phyloP scores from a whole-genome alignment of 768 basidiomycete species.

The Lenzites betulinus region DNA sequence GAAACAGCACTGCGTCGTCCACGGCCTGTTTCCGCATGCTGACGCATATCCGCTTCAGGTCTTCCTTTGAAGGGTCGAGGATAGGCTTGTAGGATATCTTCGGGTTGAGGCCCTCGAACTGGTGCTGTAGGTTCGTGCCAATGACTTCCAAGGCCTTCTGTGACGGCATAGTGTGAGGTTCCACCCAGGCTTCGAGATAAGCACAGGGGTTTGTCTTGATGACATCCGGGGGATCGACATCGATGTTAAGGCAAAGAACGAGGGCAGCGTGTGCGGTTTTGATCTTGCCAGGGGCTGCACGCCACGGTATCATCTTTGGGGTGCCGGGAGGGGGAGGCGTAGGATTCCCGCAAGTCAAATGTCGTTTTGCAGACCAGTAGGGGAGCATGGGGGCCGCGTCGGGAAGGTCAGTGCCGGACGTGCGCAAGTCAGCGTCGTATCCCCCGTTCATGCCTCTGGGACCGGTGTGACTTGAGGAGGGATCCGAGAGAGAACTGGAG shows the following conservation, averaged over 20 bases:
- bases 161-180: conserved; percentile 89
- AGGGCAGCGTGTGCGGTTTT: conserved; percentile 90
- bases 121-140: conserved; percentile 89
- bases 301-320: conserved; percentile 74
- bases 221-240: conserved; percentile 95
- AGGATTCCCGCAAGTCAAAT: conserved; percentile 88
- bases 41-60: conserved; percentile 84
- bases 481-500: conserved; percentile 34
- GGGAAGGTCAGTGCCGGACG: conserved; percentile 33
- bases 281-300: conserved; percentile 79
- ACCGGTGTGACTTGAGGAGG: conserved; percentile 30
- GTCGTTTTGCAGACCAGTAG: conserved; percentile 87
- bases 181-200: conserved; percentile 95
- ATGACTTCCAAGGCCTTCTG: conserved; percentile 94
- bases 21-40: conserved; percentile 85
- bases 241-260: conserved; percentile 93
- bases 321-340: conserved; percentile 68
- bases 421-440: conserved; percentile 32
- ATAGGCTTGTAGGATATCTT: conserved; percentile 95
- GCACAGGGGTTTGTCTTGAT: conserved; percentile 98
- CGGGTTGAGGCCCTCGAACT: conserved; percentile 93
- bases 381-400: conserved; percentile 64
- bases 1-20: conserved; percentile 91
- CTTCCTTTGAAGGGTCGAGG: conserved; percentile 93
- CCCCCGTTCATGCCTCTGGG: conserved; percentile 27